These are phyloP conservation scores for Chrysopogon serrulatus DNA, from an alignment of 176 grass and related monocot genomes.

Conservation along the genomic window DNA sequence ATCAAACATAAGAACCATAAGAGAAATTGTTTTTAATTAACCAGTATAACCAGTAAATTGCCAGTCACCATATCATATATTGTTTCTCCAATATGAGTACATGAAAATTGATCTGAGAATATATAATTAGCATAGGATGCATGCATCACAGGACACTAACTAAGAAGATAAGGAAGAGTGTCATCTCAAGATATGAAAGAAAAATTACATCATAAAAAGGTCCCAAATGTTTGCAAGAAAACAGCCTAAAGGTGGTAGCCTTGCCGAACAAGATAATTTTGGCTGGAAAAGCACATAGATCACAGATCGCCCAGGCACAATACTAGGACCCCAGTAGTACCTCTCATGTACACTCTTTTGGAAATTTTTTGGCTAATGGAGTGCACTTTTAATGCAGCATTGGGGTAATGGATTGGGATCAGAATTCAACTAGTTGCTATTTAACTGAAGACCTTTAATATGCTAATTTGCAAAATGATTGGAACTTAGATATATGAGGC, in stretches of 20 bases:
- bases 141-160: constrained; percentile 17
- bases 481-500: background rate
- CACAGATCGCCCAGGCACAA: background rate
- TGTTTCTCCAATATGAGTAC: background rate
- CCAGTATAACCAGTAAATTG: background rate
- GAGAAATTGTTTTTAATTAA: background rate
- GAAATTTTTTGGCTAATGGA: background rate
- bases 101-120: background rate
- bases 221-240: background rate
- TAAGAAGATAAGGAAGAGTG: constrained; percentile 9
- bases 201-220: background rate
- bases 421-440: background rate
- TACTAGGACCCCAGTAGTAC: background rate
- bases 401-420: background rate
- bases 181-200: constrained; percentile 1
- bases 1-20: background rate
- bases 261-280: background rate
- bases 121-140: background rate
- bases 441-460: background rate
- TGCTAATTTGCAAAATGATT: background rate
- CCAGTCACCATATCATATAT: background rate
- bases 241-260: background rate
- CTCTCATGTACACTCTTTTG: background rate
- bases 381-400: background rate
- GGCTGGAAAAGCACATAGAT: background rate